These are phyloP conservation scores for Pulicaria dysenterica DNA, from an alignment of 129 eudicot genomes.

Conservation along the genomic window DNA sequence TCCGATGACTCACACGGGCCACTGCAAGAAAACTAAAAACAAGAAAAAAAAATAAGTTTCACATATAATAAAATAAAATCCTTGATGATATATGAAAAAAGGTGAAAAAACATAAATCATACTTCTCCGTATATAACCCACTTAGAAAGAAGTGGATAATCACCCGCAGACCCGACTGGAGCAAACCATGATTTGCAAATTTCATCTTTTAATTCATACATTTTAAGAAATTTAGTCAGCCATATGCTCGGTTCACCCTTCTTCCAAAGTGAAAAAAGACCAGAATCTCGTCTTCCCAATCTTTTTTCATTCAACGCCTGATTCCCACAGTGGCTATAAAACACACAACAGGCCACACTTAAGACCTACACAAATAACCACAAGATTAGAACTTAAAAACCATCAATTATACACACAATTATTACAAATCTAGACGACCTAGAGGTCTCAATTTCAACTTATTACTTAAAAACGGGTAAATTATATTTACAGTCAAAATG, in stretches of 20 bases:
- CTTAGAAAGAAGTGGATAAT: conserved; percentile 92
- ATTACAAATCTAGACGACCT: neutral
- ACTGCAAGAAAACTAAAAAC: conserved; percentile 71
- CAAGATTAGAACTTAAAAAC: conserved; percentile 32
- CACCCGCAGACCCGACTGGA: conserved; percentile 97
- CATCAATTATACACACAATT: neutral
- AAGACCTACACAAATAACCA: conserved; percentile 67
- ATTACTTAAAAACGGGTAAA: neutral
- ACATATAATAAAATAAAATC: conserved; percentile 20
- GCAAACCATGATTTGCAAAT: conserved; percentile 99
- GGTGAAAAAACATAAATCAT: conserved; percentile 16
- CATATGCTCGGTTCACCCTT: conserved; percentile 82
- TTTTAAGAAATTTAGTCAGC: conserved; percentile 70
- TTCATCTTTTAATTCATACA: conserved; percentile 85
- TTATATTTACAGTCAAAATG: too few species aligned
- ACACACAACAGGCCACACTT: conserved; percentile 96
- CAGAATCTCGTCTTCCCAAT: conserved; percentile 59
- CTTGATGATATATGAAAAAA: neutral
- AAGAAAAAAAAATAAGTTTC: neutral
- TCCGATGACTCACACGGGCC: conserved; percentile 86
- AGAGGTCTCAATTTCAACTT: neutral
- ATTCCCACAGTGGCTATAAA: conserved; percentile 99
- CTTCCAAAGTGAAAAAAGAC: conserved; percentile 74
- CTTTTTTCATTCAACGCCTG: conserved; percentile 80
- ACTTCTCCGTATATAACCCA: conserved; percentile 99